These are phyloP conservation scores for Glycine tomentella DNA, from an alignment of 306 rosid species.

Conservation along the genomic window DNA sequence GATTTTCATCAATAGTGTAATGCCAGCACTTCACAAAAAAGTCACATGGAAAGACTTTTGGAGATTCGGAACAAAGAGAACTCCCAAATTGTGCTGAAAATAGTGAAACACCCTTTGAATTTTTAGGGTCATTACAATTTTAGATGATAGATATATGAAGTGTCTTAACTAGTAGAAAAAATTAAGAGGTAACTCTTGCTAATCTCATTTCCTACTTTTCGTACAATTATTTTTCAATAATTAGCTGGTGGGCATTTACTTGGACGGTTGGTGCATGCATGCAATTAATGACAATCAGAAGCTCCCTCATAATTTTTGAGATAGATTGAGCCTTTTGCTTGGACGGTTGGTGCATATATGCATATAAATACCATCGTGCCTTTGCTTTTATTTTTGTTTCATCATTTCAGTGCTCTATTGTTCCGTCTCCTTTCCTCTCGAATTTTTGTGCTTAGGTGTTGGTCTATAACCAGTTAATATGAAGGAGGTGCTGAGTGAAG, in stretches of 20 bases:
- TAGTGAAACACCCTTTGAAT: not conserved
- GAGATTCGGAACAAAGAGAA: not conserved
- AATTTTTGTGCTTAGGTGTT: not conserved
- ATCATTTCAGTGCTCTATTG: not conserved
- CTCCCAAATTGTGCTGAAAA: not conserved
- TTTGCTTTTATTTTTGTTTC: not conserved
- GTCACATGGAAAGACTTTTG: not conserved
- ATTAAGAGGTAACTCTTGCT: not conserved
- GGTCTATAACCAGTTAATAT: not conserved
- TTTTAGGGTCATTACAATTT: not conserved
- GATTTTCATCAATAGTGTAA: not conserved
- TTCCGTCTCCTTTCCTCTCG: not conserved
- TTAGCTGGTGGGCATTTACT: not conserved
- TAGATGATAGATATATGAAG: too few species aligned
- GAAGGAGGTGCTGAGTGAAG: slow-evolving; percentile 53
- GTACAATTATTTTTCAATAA: not conserved
- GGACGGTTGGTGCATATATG: slow-evolving; percentile 1
- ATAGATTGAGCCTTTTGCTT: not conserved
- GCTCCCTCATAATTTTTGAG: too few species aligned
- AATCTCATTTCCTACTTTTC: not conserved
- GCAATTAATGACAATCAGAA: not conserved
- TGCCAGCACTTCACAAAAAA: not conserved
- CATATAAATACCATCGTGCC: not conserved
- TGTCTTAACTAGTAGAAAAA: too few species aligned
- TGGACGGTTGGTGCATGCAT: slow-evolving; percentile 1